phyloP scores from a whole-genome alignment of 306 rosid genomes.

The Cucurbita maxima region DNA sequence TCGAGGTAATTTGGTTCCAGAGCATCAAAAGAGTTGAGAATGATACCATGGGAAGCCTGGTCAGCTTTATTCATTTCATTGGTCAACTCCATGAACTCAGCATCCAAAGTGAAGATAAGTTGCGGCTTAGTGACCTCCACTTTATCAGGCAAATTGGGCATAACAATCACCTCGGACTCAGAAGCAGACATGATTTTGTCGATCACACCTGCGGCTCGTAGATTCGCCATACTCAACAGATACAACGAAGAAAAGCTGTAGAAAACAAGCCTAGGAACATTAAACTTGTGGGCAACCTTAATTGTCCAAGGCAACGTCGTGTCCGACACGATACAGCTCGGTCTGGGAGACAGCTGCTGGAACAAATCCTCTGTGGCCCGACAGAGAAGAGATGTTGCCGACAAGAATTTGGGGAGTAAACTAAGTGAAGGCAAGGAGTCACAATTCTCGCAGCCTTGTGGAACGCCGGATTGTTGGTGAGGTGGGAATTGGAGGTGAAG shows the following conservation, averaged over 20 bases:
- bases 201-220: not conserved
- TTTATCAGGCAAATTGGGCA: constrained; percentile 5
- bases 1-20: constrained; percentile 26
- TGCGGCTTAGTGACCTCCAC: constrained; percentile 6
- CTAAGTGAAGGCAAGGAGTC: not conserved
- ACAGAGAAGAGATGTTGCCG: constrained; percentile 16
- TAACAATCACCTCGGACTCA: not conserved
- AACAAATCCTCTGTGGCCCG: constrained; percentile 22
- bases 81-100: no score
- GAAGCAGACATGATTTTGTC: not conserved
- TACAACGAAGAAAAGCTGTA: not conserved
- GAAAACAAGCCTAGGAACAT: constrained; percentile 13
- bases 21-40: constrained; percentile 17
- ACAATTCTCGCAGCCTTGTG: not conserved
- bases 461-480: not conserved
- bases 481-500: not conserved
- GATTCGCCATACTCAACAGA: not conserved
- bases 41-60: not conserved
- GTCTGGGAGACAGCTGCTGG: constrained; percentile 17
- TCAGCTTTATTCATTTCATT: not conserved
- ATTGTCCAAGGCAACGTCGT: constrained; percentile 20
- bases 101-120: not conserved
- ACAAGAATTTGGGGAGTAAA: constrained; percentile 12
- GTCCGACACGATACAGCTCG: constrained; percentile 50
- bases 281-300: not conserved